Base-by-base conservation (phyloP, 2,329 filamentous ascomycete species). In the Samsoniella hepiali region DNA sequence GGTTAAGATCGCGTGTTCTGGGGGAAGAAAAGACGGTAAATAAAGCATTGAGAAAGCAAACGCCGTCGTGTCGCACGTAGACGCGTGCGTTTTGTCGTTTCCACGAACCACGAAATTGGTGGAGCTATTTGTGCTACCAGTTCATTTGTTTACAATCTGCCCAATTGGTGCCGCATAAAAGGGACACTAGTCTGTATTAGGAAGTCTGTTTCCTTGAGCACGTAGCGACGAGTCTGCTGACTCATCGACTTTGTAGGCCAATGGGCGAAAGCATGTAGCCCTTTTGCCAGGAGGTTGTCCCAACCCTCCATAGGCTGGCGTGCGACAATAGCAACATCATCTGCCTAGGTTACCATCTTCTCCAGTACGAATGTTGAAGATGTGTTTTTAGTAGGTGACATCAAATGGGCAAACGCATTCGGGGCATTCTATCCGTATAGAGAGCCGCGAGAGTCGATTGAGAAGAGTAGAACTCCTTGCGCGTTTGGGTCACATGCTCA, bases 141-240 rank as follows among this genome's bases (percentile, higher is more conserved):
- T 45, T 53, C 47, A 53, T 49, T 64, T 64, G 63, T 64, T 64
- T 64, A 64, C 63, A 64, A 50, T 55, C 58, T 64, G 49, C 57
- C 56, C 50, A 32, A 56, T 64, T 61, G 22, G 57, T 51, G 38
- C n/a, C 54, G 38, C 22, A 44, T 56, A 44, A 32, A 11, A 15
- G 11, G 6, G 27, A 17, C 57, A 51, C 57, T 64, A 64, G 45
- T 51, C 40, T 44, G 3, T 10, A 40, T 56, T 34, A 13, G 63
- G 63, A 29, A 57, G 34, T 64, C 32, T 64, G 57, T 61, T 60
- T 64, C 42, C 27, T 58, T 59, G 32, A 7, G 32, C 11, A 42
- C 17, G 34, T 5, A 17, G 31, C 32, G 15, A 47, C n/a, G 29
- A 44, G 29, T 1, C 6, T 53, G 61, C 61, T 63, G 54, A 63